Evolutionary conservation across 2,329 filamentous ascomycete species (phyloP).

Genomic region (Trichophyton rubrum): DNA sequence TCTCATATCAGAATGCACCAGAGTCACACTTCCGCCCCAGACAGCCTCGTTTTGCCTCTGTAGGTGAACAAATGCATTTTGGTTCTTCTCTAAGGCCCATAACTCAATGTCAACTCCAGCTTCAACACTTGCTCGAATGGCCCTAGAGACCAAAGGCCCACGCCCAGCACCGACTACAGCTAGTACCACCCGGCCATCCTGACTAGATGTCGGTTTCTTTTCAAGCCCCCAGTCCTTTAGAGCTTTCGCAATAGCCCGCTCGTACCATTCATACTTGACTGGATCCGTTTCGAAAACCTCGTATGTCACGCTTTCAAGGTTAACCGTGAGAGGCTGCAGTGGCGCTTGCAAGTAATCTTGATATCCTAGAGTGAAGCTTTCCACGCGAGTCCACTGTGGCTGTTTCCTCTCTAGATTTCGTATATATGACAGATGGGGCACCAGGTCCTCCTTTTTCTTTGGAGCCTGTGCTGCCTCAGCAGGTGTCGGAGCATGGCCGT

Average conservation of each 20-base stretch:
- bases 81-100: constrained; percentile 96
- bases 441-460: constrained; percentile 43
- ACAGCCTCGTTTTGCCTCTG: constrained; percentile 68
- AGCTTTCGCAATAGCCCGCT: constrained; percentile 68
- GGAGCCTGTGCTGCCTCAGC: constrained; percentile 47
- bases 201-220: constrained; percentile 60
- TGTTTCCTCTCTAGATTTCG: constrained; percentile 75
- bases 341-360: constrained; percentile 96
- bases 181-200: constrained; percentile 61
- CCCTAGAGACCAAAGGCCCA: constrained; percentile 80
- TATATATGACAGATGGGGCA: constrained; percentile 66
- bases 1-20: constrained; percentile 95
- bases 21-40: constrained; percentile 70
- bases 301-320: constrained; percentile 92
- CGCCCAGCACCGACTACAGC: constrained; percentile 89
- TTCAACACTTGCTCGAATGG: constrained; percentile 62
- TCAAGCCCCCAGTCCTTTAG: constrained; percentile 65
- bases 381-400: constrained; percentile 49
- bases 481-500: constrained; percentile 44
- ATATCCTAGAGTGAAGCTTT: constrained; percentile 57
- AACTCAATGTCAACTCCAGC: constrained; percentile 69
- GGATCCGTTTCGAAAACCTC: constrained; percentile 98
- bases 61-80: constrained; percentile 88
- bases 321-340: constrained; percentile 86
- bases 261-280: constrained; percentile 95